Percentiles rank a stretch among this genome's conserved stretches.
Conservation (phyloP, 495 filamentous ascomycete genomes). For the Neurospora sp. region DNA sequence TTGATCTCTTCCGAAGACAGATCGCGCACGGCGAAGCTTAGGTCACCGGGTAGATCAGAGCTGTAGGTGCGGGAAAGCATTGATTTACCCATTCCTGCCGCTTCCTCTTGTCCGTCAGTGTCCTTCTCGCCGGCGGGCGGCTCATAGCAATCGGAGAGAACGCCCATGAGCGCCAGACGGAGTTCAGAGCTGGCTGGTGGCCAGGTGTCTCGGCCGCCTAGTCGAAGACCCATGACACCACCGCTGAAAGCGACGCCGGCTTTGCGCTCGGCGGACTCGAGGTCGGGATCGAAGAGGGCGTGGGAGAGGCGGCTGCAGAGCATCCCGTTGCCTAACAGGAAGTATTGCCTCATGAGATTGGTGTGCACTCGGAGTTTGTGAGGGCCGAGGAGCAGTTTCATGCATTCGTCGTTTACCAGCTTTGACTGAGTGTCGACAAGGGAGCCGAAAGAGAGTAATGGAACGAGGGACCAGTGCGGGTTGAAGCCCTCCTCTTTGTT, state of each 20-base stretch:
- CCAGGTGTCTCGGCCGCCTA: slow-evolving; percentile 72
- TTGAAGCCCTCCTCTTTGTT: slow-evolving; percentile 33
- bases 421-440: slow-evolving; percentile 63
- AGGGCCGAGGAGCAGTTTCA: slow-evolving; percentile 69
- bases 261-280: slow-evolving; percentile 65
- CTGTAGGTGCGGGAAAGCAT: slow-evolving; percentile 18
- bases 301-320: slow-evolving; percentile 70
- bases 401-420: slow-evolving; percentile 64
- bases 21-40: slow-evolving; percentile 83
- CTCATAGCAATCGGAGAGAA: slow-evolving; percentile 66
- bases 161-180: slow-evolving; percentile 75
- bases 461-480: slow-evolving; percentile 61
- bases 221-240: slow-evolving; percentile 66
- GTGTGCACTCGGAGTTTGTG: slow-evolving; percentile 70
- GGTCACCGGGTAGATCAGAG: slow-evolving; percentile 61
- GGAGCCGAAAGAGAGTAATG: slow-evolving; percentile 66
- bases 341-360: slow-evolving; percentile 64
- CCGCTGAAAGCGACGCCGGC: slow-evolving; percentile 56
- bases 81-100: background rate
- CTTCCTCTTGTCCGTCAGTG: background rate
- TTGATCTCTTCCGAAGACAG: slow-evolving; percentile 65
- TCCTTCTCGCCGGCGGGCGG: slow-evolving; percentile 5
- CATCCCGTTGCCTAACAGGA: slow-evolving; percentile 73
- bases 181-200: slow-evolving; percentile 90
- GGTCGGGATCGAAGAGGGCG: slow-evolving; percentile 79